A percentile compares a stretch with the other conserved stretches of the same genome.
phyloP scores from a whole-genome alignment of 495 filamentous ascomycete species.

The Daldinia loculata region DNA sequence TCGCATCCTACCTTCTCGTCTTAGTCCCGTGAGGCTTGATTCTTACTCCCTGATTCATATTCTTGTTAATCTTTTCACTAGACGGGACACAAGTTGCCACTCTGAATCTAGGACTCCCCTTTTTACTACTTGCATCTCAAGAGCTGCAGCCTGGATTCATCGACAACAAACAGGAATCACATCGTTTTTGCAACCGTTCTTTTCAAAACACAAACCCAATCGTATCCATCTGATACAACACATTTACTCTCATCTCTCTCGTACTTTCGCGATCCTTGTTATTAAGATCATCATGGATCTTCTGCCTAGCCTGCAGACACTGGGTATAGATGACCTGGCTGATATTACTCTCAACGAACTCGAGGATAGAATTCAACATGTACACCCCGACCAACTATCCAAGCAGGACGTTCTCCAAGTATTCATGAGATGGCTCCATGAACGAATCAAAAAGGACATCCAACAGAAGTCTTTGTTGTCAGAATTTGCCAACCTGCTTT shows the following conservation, averaged over 20 bases:
- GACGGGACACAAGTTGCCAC: background rate
- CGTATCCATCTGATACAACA: background rate
- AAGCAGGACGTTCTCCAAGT: constrained; percentile 32
- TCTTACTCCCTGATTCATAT: background rate
- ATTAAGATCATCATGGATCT: constrained; percentile 26
- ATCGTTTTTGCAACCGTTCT: background rate
- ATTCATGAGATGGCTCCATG: constrained; percentile 48
- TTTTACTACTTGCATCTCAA: background rate
- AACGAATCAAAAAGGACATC: constrained; percentile 43
- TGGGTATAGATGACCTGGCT: constrained; percentile 9
- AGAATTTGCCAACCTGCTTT: constrained; percentile 29
- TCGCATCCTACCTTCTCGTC: background rate
- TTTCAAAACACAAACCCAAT: background rate
- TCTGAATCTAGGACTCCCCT: background rate
- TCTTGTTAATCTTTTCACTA: background rate
- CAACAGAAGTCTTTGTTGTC: constrained; percentile 35
- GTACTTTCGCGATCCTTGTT: background rate
- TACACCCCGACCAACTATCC: background rate
- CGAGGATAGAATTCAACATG: constrained; percentile 18
- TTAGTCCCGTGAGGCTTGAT: background rate
- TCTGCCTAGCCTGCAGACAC: background rate
- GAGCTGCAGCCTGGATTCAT: constrained; percentile 11
- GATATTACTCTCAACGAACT: constrained; percentile 40
- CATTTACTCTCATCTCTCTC: background rate
- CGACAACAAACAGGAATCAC: constrained; percentile 2